Evolutionary conservation across 768 basidiomycete species (phyloP).

Genomic region (Tylopilus balloui): DNA sequence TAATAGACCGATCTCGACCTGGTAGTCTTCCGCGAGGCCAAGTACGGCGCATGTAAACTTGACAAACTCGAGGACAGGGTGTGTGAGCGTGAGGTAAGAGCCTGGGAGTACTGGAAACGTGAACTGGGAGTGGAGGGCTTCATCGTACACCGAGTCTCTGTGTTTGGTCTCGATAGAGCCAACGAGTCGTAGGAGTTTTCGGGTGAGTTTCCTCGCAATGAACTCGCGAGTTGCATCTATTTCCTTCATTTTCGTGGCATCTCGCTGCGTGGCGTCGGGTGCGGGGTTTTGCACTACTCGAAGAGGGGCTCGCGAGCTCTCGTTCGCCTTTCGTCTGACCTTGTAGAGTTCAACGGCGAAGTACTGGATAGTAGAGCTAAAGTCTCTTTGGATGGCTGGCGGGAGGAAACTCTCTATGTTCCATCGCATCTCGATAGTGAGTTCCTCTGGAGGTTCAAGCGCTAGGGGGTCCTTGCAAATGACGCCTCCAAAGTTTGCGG

Average conservation of each 20-base stretch:
- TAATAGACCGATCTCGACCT: conserved; percentile 82
- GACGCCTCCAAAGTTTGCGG: conserved; percentile 86
- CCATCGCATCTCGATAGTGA: conserved; percentile 83
- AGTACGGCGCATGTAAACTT: conserved; percentile 85
- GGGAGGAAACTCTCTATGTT: conserved; percentile 91
- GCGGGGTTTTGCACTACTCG: conserved; percentile 63
- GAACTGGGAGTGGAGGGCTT: conserved; percentile 52
- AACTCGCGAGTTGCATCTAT: conserved; percentile 66
- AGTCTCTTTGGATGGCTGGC: conserved; percentile 71
- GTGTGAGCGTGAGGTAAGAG: conserved; percentile 69
- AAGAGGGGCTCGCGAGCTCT: conserved; percentile 62
- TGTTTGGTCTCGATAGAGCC: conserved; percentile 57
- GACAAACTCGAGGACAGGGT: conserved; percentile 83
- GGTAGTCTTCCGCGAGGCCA: conserved; percentile 71
- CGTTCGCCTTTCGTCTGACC: conserved; percentile 60
- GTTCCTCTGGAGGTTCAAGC: conserved; percentile 60
- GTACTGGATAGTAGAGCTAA: conserved; percentile 65
- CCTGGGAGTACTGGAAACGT: conserved; percentile 86
- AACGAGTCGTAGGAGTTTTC: conserved; percentile 70
- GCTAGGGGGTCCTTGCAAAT: conserved; percentile 78
- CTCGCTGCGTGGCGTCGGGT: conserved; percentile 60
- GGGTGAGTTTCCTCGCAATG: conserved; percentile 74
- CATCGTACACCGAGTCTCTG: conserved; percentile 54
- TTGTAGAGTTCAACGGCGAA: conserved; percentile 85
- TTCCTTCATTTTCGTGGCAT: conserved; percentile 67